phyloP scores from a whole-genome alignment of 768 basidiomycete genomes.

The Kwoniella shandongensis region DNA sequence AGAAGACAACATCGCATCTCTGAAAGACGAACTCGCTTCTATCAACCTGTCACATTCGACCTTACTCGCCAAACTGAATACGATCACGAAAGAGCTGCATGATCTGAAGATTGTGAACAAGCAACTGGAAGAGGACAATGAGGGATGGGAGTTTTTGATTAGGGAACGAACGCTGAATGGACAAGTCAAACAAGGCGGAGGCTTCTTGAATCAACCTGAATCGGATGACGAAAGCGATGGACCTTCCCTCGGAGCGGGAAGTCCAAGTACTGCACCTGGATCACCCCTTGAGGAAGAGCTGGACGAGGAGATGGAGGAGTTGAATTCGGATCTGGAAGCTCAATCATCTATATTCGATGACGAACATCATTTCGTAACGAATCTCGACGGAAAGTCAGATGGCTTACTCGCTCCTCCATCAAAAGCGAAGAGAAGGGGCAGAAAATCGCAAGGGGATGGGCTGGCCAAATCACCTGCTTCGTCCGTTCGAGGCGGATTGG shows the following conservation, averaged over 20 bases:
- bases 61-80: constrained; percentile 76
- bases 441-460: constrained; percentile 19
- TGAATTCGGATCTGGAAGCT: constrained; percentile 33
- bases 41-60: constrained; percentile 81
- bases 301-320: constrained; percentile 32
- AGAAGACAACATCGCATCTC: neutral
- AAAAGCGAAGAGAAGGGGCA: constrained; percentile 5
- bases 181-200: constrained; percentile 21
- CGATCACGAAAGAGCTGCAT: constrained; percentile 77
- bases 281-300: constrained; percentile 27
- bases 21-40: constrained; percentile 68
- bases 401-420: constrained; percentile 14
- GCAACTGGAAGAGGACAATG: constrained; percentile 80
- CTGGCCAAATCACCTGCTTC: constrained; percentile 12
- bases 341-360: constrained; percentile 33
- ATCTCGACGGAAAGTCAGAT: constrained; percentile 11
- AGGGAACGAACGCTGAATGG: constrained; percentile 88
- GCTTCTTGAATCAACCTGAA: constrained; percentile 6
- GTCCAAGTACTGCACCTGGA: neutral
- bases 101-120: constrained; percentile 87
- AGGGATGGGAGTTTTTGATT: constrained; percentile 90
- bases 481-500: constrained; percentile 25
- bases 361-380: constrained; percentile 13
- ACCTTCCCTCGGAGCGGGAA: constrained; percentile 4
- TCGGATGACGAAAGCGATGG: neutral